Evolutionary conservation across 176 grass and related monocot species (phyloP).

Genomic region (Paspalum notatum): DNA sequence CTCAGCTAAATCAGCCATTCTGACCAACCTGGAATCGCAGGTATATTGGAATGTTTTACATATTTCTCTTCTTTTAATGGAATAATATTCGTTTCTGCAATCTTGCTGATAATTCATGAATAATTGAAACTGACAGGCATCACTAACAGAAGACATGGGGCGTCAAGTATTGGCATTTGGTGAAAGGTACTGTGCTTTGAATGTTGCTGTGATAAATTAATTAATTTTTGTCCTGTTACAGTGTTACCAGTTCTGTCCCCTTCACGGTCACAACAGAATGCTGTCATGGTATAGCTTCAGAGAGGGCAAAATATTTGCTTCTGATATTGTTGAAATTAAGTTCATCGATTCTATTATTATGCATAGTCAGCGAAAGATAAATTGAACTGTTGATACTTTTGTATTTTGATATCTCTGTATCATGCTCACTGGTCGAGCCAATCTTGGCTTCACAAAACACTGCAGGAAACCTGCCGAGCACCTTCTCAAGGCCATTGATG

Average conservation of each 20-base stretch:
- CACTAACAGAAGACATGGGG: conserved; percentile 78
- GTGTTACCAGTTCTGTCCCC: conserved; percentile 29
- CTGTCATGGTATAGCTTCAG: background rate
- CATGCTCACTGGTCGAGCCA: background rate
- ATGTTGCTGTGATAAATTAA: conserved; percentile 6
- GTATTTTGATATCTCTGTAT: background rate
- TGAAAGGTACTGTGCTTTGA: conserved; percentile 67
- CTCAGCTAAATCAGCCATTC: conserved; percentile 72
- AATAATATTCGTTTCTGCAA: conserved; percentile 37
- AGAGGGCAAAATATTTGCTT: background rate
- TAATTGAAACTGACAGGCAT: conserved; percentile 48
- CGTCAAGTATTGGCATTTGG: conserved; percentile 85
- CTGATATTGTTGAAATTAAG: conserved; percentile 1
- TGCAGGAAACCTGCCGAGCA: conserved; percentile 87
- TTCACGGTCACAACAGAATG: background rate
- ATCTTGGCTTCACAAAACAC: conserved; percentile 27
- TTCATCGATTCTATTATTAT: background rate
- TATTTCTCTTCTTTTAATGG: conserved; percentile 21
- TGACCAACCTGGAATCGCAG: conserved; percentile 76
- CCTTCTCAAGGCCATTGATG: conserved; percentile 76
- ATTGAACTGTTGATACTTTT: background rate
- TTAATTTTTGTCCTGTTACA: conserved; percentile 8
- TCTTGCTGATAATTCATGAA: conserved; percentile 30
- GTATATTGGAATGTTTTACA: conserved; percentile 42
- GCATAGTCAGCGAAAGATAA: background rate